Base-by-base conservation (phyloP, 2,329 filamentous ascomycete species). In the Talaromyces sp. region DNA sequence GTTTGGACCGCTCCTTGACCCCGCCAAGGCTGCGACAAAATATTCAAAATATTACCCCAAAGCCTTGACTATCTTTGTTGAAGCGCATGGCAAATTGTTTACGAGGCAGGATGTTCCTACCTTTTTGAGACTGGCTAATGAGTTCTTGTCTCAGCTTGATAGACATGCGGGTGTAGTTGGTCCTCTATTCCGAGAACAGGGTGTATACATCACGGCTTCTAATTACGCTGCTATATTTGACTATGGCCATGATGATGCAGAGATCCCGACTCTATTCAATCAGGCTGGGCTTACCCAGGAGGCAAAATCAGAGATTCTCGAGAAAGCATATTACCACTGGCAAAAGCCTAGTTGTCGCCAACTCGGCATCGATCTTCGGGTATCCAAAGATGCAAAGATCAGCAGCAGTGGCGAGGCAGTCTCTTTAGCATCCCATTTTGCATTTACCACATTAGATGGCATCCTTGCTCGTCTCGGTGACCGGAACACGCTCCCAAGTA, bases 201-300 rank as follows among this genome's bases (percentile, higher is more conserved):
- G 85, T 0, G 81, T 85, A 3, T 83, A 84, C 63, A 79, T 87
- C 13, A 82, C 81, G 2, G 81, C 86, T 7, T 80, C 81, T 8
- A 86, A 87, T 67, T 80, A 86, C 57, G 81, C 85, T 1, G 81
- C 81, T 2, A 77, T 88, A 17, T 81, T 88, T 61, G 81, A 84
- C 61, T 87, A 86, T 68, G 86, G 85, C 0, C 71, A 75, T 2
- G 70, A 79, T 8, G 72, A 80, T 2, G 72, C 72, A 57, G 67
- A 75, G 3, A 68, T 76, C 59, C 68, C 69, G 0, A 62, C 62
- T 17, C 72, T 76, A 56, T 73, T 78, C 10, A 67, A 73, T 25
- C 68, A 68, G 57, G 37, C 63, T 49, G 66, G 62, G 39, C 69
- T 66, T 19, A 62, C 66, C 27, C 63, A 62, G 45, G 66, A 67